Evolutionary conservation across 495 filamentous ascomycete species (phyloP).

Genomic region (Cladorrhinum samala): DNA sequence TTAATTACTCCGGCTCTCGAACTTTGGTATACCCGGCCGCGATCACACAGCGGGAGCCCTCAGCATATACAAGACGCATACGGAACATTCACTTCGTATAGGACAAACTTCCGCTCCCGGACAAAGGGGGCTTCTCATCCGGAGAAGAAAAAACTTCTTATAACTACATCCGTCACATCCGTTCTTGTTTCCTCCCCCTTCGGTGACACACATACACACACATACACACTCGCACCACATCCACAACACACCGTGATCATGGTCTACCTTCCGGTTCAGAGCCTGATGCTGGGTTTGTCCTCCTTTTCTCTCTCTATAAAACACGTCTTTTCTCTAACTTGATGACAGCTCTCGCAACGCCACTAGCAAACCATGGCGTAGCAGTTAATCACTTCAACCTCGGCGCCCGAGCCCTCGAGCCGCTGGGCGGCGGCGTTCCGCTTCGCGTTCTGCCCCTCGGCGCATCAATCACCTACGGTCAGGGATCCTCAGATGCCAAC

Average conservation of each 20-base stretch:
- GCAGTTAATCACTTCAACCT: constrained; percentile 17
- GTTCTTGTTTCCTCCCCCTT: not conserved
- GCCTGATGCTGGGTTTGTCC: constrained; percentile 8
- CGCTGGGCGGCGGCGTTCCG: constrained; percentile 20
- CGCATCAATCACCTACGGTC: constrained; percentile 50
- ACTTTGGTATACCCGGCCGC: too few relatives aligned
- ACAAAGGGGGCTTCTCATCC: not conserved
- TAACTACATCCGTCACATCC: not conserved
- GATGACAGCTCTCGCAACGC: constrained; percentile 20
- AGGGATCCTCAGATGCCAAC: constrained; percentile 29
- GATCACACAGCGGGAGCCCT: too few relatives aligned
- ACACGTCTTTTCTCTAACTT: not conserved
- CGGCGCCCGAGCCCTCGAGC: constrained; percentile 5
- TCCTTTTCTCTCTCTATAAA: not conserved
- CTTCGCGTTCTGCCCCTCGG: constrained; percentile 51
- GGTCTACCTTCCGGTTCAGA: constrained; percentile 8
- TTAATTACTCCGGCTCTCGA: too few relatives aligned
- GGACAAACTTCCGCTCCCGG: not conserved
- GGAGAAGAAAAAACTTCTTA: not conserved
- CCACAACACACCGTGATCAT: constrained; percentile 1
- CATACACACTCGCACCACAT: not conserved
- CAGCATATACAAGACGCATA: not conserved
- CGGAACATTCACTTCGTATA: not conserved
- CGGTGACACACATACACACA: not conserved
- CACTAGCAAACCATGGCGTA: constrained; percentile 19